These are phyloP conservation scores for Candida quercuum DNA, from an alignment of 805 yeast genomes.

Conservation along the genomic window DNA sequence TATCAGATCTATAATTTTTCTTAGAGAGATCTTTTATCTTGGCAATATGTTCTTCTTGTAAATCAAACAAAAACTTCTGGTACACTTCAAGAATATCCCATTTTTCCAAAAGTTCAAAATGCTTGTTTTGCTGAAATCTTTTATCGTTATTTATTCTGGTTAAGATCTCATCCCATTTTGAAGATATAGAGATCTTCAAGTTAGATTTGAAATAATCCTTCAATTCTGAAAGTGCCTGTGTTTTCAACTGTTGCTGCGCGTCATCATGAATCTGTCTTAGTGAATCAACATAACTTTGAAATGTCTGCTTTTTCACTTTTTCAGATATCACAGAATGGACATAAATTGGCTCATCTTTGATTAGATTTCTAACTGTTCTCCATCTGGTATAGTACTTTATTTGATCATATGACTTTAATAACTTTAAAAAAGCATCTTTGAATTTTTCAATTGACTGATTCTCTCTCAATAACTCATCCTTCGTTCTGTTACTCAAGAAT, in stretches of 20 bases:
- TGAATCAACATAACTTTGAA: conserved; percentile 40
- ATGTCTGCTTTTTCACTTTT: conserved; percentile 48
- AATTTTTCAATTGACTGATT: conserved; percentile 50
- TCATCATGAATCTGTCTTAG: conserved; percentile 29
- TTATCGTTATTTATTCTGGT: conserved; percentile 29
- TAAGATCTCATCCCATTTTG: conserved; percentile 18
- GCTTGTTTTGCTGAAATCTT: conserved; percentile 55
- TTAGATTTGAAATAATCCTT: conserved; percentile 39
- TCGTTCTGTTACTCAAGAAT: conserved; percentile 46
- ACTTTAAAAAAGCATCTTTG: conserved; percentile 43
- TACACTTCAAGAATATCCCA: conserved; percentile 57
- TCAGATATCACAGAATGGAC: conserved; percentile 56
- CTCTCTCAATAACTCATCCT: conserved; percentile 47
- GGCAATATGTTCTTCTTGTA: conserved; percentile 22
- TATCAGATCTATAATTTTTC: conserved; percentile 48
- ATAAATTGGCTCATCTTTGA: conserved; percentile 62
- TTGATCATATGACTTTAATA: conserved; percentile 38
- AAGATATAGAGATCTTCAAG: conserved; percentile 22
- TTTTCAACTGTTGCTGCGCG: conserved; percentile 25
- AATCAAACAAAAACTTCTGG: conserved; percentile 27
- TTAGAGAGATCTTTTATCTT: conserved; percentile 25
- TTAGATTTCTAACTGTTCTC: conserved; percentile 47
- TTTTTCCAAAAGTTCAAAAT: conserved; percentile 44
- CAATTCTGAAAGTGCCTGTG: conserved; percentile 49
- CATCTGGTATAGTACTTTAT: conserved; percentile 58